Base-by-base conservation (phyloP, 371 early-diverging fungal genomes). In the Rhizomucor pusillus region DNA sequence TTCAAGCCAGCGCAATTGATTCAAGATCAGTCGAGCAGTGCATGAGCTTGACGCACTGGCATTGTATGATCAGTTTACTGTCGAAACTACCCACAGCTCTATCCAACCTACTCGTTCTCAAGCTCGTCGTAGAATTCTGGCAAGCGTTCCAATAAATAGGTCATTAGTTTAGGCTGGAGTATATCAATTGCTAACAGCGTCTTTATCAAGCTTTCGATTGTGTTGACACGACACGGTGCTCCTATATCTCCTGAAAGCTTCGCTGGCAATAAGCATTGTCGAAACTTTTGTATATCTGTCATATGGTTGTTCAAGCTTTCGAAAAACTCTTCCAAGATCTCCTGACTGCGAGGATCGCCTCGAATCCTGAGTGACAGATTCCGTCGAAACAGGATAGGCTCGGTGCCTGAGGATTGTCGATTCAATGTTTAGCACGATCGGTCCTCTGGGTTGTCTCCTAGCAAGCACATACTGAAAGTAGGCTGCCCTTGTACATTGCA, bases 1-100 rank as follows among this genome's bases (percentile, higher is more conserved):
- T 57, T 91, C 90, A 25, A 91, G 65, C 89, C 90, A 91, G 33
- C 89, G 73, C 41, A 92, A 52, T 56, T 92, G 91, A 40, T 89
- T 85, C 37, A 92, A 60, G 23, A 92, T 84, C 22, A 87, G 63
- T 13, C 84, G 75, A 25, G 87, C 83, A 2, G 80, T 78, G 5
- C 76, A 76, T 12, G 85, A 79, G 37, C 79, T 79, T 14, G 73
- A 67, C 20, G 51, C 50, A 52, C 69, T 73, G 51, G 25, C 35
- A 43, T 13, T 37, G 10, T 7, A 43, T n/a, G 29, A 5, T 35
- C 4, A 51, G 41, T 44, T 24, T 52, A 33, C 34, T 41, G 43
- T 24, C 34, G 35, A 46, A 48, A 19, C 20, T 22, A 36, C 33
- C 18, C n/a, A 25, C 13, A 13, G 40, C 25, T 22, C 10, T 19